These are phyloP conservation scores for Rhodotorula kratochvilovae DNA, from an alignment of 768 basidiomycete species.

Conservation along the genomic window DNA sequence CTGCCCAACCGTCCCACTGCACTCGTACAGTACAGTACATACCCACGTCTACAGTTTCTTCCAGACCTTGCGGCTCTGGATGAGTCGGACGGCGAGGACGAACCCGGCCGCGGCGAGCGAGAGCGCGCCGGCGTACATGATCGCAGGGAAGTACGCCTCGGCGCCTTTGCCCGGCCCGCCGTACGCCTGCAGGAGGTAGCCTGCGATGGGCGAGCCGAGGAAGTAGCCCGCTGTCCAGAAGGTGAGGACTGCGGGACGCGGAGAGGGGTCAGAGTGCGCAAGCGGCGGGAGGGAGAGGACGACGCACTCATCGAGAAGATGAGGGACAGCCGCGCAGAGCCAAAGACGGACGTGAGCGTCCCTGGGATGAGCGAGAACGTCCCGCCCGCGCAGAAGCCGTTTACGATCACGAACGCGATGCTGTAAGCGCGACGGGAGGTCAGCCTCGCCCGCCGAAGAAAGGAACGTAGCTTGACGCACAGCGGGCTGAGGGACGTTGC, in stretches of 20 bases:
- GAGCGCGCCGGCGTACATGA: conserved; percentile 37
- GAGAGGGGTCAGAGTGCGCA: not conserved
- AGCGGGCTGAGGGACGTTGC: conserved; percentile 38
- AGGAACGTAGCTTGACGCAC: not conserved
- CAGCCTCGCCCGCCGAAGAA: not conserved
- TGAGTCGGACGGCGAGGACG: not conserved
- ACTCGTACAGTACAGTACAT: too few relatives aligned
- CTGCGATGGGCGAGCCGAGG: conserved; percentile 43
- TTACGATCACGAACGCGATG: conserved; percentile 38
- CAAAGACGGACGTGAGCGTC: conserved; percentile 33
- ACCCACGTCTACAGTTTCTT: conserved; percentile 7
- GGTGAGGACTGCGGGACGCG: not conserved
- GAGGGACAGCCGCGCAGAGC: conserved; percentile 12
- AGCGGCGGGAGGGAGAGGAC: conserved; percentile 17
- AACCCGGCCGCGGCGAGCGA: not conserved
- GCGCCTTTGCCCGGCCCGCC: conserved; percentile 39
- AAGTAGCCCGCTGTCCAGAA: conserved; percentile 12
- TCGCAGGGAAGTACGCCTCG: conserved; percentile 40
- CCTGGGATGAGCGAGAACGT: conserved; percentile 44
- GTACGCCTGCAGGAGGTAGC: conserved; percentile 42
- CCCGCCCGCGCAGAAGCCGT: conserved; percentile 37
- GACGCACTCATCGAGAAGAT: conserved; percentile 40
- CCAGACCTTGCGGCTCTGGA: not conserved
- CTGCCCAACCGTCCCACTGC: too few relatives aligned
- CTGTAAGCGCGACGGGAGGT: not conserved